Evolutionary conservation across 2,329 filamentous ascomycete species (phyloP), one percentile per base, ranked within the genome.

Genomic region (Remersonia thermophila): DNA sequence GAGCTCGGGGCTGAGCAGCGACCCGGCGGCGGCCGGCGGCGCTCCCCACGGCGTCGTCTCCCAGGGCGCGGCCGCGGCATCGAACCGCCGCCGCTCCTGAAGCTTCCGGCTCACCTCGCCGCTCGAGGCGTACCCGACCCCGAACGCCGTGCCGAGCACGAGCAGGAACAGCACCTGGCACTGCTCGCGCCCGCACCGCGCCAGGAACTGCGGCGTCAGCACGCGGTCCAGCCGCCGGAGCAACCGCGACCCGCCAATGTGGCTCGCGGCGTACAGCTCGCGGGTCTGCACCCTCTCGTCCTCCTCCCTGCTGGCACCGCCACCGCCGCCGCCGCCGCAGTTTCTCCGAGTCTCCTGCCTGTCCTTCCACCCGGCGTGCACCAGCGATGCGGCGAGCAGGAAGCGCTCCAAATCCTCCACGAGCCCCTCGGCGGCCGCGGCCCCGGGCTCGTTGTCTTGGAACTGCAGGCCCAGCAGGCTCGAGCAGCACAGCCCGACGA

Each of bases 181-280:
- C 2, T 48, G 45, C 5, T 47, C 44, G 10, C 37, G 38, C 40
- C 40, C 42, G 37, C 39, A 45, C 27, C 38, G 41, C 31, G 47
- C 32, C 3, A 54, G 44, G n/a, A 50, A 51, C 39, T 56, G 52
- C 3, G 53, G 48, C 11, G 53, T 54, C 17, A 56, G 41, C 16
- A 52, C 41, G 31, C 48, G 47, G 30, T 55, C 53, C n/a, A 56
- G 50, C 3, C 48, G 47, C 17, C 47, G 46, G 16, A 56, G 32
- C 15, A 55, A 41, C n/a, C 49, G 42, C 25, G 42, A 53, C 7
- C 52, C 51, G 10, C 47, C 49, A 8, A 51, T 30, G 14, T 54
- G 52, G 12, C 48, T 47, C 5, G 44, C 46, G 1, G 45, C 37
- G 32, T 45, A 46, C 3, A 52, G 38, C 12, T 54, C 48, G 2